phyloP scores from a whole-genome alignment of 768 basidiomycete species.

The Pleurotus ostreatus region DNA sequence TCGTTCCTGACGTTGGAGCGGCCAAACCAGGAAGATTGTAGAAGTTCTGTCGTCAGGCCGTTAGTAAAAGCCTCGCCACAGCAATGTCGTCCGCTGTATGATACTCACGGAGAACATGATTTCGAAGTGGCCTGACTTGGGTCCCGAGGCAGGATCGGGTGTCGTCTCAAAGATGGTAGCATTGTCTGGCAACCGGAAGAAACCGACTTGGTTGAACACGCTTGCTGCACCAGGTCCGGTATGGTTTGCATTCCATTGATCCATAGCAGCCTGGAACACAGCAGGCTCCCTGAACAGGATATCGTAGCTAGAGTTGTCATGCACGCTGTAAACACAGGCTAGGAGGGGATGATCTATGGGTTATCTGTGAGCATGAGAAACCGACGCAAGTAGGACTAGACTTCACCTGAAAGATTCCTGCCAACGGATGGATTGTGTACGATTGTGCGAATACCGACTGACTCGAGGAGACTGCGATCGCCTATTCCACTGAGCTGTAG shows the following conservation, averaged over 20 bases:
- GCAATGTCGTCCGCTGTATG: not conserved
- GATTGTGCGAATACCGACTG: conserved; percentile 12
- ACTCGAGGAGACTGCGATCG: not conserved
- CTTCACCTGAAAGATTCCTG: conserved; percentile 17
- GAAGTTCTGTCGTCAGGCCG: not conserved
- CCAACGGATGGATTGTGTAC: conserved; percentile 19
- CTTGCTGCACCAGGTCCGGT: conserved; percentile 16
- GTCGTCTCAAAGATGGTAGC: conserved; percentile 23
- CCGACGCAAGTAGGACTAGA: too few species aligned
- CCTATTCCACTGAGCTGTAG: conserved; percentile 23
- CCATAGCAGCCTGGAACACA: conserved; percentile 8
- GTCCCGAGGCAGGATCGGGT: conserved; percentile 32
- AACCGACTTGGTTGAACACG: conserved; percentile 13
- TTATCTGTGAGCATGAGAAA: not conserved
- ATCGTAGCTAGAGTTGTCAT: conserved; percentile 13
- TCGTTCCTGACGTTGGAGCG: not conserved
- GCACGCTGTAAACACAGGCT: not conserved
- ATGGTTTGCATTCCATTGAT: conserved; percentile 14
- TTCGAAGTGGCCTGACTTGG: conserved; percentile 30
- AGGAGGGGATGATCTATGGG: conserved; percentile 15
- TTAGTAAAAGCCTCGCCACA: not conserved
- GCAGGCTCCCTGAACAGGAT: conserved; percentile 11
- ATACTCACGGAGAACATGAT: conserved; percentile 24
- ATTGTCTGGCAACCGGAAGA: conserved; percentile 20
- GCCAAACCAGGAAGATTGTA: not conserved